These are phyloP conservation scores for Lantana camara DNA, from an alignment of 257 asterid species.

Conservation along the genomic window DNA sequence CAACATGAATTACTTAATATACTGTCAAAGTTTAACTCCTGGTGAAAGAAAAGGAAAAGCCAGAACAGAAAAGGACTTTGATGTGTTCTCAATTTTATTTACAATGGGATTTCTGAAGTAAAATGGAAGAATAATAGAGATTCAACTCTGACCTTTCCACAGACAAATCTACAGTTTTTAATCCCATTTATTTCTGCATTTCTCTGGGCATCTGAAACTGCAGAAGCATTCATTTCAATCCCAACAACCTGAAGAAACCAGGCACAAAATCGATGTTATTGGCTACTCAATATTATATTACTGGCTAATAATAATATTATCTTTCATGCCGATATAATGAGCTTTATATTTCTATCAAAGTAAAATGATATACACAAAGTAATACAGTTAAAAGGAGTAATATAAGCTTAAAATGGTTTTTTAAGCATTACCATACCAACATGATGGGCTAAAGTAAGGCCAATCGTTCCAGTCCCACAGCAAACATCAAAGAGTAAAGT, in stretches of 20 bases:
- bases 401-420: slow-evolving; percentile 29
- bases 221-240: slow-evolving; percentile 98
- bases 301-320: slow-evolving; percentile 21
- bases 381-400: slow-evolving; percentile 10
- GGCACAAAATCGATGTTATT: slow-evolving; percentile 22
- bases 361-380: slow-evolving; percentile 1
- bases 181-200: slow-evolving; percentile 91
- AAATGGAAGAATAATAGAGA: slow-evolving; percentile 23
- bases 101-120: not conserved
- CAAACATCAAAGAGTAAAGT: slow-evolving; percentile 92
- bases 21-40: not conserved
- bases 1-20: slow-evolving; percentile 15
- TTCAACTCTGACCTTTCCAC: slow-evolving; percentile 71
- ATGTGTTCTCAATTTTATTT: not conserved
- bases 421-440: slow-evolving; percentile 96
- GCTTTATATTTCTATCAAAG: slow-evolving; percentile 9
- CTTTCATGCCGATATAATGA: not conserved
- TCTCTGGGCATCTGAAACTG: slow-evolving; percentile 88
- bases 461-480: slow-evolving; percentile 99
- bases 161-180: slow-evolving; percentile 85
- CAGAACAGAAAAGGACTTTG: not conserved
- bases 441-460: slow-evolving; percentile 84
- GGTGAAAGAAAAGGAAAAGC: not conserved
- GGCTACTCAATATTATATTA: slow-evolving; percentile 5
- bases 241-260: slow-evolving; percentile 80